Conservation (phyloP, 1,139 yeast genomes). For the Zygosaccharomyces pseudobailii region DNA sequence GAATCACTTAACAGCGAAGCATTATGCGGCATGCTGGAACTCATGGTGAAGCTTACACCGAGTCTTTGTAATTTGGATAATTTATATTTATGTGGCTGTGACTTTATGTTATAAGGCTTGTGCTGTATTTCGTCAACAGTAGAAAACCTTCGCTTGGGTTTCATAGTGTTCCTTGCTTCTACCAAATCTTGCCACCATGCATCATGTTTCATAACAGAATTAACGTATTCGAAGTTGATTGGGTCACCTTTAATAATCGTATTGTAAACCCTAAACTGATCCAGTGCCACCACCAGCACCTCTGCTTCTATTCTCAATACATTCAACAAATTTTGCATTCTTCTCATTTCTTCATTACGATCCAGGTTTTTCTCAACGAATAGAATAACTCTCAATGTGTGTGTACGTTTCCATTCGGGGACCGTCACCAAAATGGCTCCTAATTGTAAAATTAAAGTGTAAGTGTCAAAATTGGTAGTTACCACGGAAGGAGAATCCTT, state of each 20-base stretch:
- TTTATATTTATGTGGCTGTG: conserved; percentile 38
- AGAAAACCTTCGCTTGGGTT: conserved; percentile 29
- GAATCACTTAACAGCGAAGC: conserved; percentile 17
- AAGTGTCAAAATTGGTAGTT: conserved; percentile 91
- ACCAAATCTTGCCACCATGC: conserved; percentile 67
- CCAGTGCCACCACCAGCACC: conserved; percentile 66
- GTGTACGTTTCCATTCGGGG: conserved; percentile 82
- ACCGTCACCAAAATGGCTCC: conserved; percentile 92
- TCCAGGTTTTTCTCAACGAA: conserved; percentile 78
- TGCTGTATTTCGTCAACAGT: conserved; percentile 18
- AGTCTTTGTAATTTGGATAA: conserved; percentile 60
- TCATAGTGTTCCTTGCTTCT: conserved; percentile 46
- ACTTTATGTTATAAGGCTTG: conserved; percentile 18
- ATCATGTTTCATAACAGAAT: conserved; percentile 37
- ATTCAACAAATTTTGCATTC: conserved; percentile 61
- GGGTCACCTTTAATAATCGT: conserved; percentile 65
- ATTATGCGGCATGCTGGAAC: conserved; percentile 44
- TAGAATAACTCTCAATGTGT: conserved; percentile 70
- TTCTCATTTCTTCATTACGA: conserved; percentile 58
- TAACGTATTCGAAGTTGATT: conserved; percentile 34
- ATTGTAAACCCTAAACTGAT: conserved; percentile 61
- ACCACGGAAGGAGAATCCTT: conserved; percentile 48
- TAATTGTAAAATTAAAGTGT: conserved; percentile 82
- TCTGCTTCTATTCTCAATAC: conserved; percentile 79
- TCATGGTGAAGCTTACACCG: conserved; percentile 74